Evolutionary conservation across 2,329 filamentous ascomycete species (phyloP).

Genomic region (Helotiales sp.): DNA sequence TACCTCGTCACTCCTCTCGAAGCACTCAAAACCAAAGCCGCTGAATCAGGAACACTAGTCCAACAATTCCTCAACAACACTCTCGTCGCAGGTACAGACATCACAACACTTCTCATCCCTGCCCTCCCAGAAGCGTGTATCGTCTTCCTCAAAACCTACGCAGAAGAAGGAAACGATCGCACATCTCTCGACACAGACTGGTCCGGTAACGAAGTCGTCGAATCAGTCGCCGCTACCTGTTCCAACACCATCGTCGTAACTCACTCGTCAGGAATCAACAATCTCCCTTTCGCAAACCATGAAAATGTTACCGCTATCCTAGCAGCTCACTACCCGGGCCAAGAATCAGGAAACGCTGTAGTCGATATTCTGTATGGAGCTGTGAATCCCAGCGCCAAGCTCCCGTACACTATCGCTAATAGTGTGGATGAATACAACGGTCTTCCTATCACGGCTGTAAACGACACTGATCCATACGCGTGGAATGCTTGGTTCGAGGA

Average conservation of each 20-base stretch:
- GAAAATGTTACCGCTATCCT: constrained; percentile 76
- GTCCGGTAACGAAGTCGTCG: constrained; percentile 26
- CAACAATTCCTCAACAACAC: constrained; percentile 55
- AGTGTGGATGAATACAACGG: constrained; percentile 51
- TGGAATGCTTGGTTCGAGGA: constrained; percentile 60
- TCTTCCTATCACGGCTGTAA: constrained; percentile 62
- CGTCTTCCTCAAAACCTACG: constrained; percentile 68
- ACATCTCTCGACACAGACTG: constrained; percentile 34
- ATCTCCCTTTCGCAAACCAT: constrained; percentile 71
- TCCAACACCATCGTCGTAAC: constrained; percentile 60
- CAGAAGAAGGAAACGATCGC: constrained; percentile 67
- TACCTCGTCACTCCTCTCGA: constrained; percentile 55
- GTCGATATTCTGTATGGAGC: constrained; percentile 77
- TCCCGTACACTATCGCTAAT: constrained; percentile 68
- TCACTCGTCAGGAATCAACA: constrained; percentile 64
- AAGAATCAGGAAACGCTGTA: constrained; percentile 80
- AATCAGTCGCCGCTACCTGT: constrained; percentile 47
- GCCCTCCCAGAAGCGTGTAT: constrained; percentile 40
- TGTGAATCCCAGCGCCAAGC: constrained; percentile 71
- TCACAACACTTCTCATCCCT: constrained; percentile 42
- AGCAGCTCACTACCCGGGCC: constrained; percentile 77
- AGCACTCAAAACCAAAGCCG: constrained; percentile 58
- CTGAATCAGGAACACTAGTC: constrained; percentile 51
- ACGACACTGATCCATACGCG: constrained; percentile 71
- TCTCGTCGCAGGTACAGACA: constrained; percentile 59